Base-by-base conservation (phyloP, 306 rosid genomes). In the Arachis stenosperma region DNA sequence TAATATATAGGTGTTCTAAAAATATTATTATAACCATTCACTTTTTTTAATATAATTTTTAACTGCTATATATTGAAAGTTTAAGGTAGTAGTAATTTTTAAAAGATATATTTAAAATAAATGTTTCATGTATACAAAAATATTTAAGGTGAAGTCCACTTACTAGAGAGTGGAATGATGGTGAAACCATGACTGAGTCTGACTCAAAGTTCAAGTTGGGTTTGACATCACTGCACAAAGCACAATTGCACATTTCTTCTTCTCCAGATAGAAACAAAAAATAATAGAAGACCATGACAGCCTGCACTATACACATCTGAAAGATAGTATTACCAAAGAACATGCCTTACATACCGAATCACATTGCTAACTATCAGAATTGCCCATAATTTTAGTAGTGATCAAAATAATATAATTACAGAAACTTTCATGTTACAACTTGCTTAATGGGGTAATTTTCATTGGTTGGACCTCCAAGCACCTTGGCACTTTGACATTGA, bases 341-440 rank as follows among this genome's bases (percentile, higher is more conserved):
- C 87, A 75, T 53, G 71, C 71, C 43, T 76, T 58, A 71, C 80
- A 76, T 72, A 67, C 81, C 56, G 53, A 76, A 60, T 72, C 78
- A 75, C 74, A 46, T 58, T 82, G 76, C 57, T 67, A 70, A 40
- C 51, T 55, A 79, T 81, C 76, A 58, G 63, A 48, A 48, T 43
- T 73, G 82, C 76, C 89, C 89, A 87, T 80, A 70, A 70, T 80
- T 17, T 41, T n/a, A 33, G 59, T 59, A 57, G 70, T 78, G 82
- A 68, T 74, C 27, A 22, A 33, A 33, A 33, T 68, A 51, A 48
- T 48, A 11, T n/a, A 68, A 78, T 72, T 69, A 75, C 27, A 51
- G 54, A 43, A 67, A 54, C 78, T 70, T 76, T 71, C 76, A 61
- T 71, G 43, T 74, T 55, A 64, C 76, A 62, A 75, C 51, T 75